Base-by-base conservation (phyloP, 2,329 filamentous ascomycete genomes). In the Penicillium palitans region DNA sequence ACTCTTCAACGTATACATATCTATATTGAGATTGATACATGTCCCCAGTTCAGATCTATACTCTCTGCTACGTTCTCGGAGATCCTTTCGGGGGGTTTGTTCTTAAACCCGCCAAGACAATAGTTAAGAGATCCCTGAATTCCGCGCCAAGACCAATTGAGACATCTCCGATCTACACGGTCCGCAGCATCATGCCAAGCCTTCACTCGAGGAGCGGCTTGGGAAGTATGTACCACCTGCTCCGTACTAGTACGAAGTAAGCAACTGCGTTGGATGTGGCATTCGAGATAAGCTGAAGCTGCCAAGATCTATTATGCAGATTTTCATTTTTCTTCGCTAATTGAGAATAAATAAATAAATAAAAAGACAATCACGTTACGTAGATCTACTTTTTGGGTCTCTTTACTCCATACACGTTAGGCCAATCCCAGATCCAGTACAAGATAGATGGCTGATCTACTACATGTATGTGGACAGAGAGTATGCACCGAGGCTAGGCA, bases 71-170 rank as follows among this genome's bases (percentile, higher is more conserved):
- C 15, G 10, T 27, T 44, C 8, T 27, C 9, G 5, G 7, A 44
- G 21, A 25, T 24, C 19, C 12, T 3, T 13, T 25, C 6, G 24
- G 8, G n/a, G 6, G 2, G 2, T 12, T 31, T 31, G 19, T 2
- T 12, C 9, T 33, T 21, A 5, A 57, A 24, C 4, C 33, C 33
- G 62, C 62, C 62, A 65, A 65, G 62, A 56, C 54, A 52, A 61
- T 60, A 53, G 52, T 27, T 37, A 33, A 33, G 37, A 48, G 52
- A 59, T 51, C 51, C 39, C 21, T 37, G 55, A 57, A 55, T 62
- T 64, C 63, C 55, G 44, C 51, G 60, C 62, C 63, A 65, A 65
- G 63, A 15, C 49, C 51, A 51, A 52, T 41, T 31, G 53, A 56
- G 47, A 57, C 44, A 40, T 52, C 39, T 54, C 33, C 41, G 55